Evolutionary conservation across 768 basidiomycete species (phyloP), one percentile per base, ranked within the genome.

Genomic region (Lactifluus pinguis): DNA sequence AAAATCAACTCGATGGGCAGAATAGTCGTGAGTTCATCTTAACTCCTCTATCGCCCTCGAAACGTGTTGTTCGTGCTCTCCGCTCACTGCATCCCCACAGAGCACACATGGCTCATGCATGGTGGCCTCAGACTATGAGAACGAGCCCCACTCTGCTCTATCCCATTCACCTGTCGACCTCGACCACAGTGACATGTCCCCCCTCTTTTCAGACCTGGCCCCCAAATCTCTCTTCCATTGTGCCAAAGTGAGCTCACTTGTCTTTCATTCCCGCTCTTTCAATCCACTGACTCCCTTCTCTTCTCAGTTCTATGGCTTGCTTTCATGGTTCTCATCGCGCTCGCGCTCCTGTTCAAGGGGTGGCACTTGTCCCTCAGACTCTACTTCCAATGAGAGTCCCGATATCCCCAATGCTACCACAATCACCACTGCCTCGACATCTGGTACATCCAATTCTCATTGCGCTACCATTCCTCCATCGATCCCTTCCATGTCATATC

Each of bases 231-330:
- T 39, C 48, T 44, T 51, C 47, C 50, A 58, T 49, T 59, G 55
- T 50, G 53, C 63, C 52, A 66, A 65, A 34, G 65, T 66, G 47
- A 51, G 64, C 30, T 11, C n/a, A 48, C 36, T 41, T 9, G 25
- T 7, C 25, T 19, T 47, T 21, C 25, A 21, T 45, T 45, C 7
- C 36, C 17, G 32, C 36, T 14, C 9, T 2, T n/a, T 39, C 38
- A 17, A 2, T 21, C 10, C 49, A 21, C 53, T 53, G 48, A 53
- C 48, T 4, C 49, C 6, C 53, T 44, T 36, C 21, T 19, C 3
- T 8, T 32, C 14, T 42, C 34, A 88, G 86, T 72, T 89, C 68
- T 83, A 80, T 66, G 79, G 76, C 30, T 86, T 88, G 72, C 74
- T 77, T 52, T 71, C 66, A 64, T 71, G 72, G 57, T 73, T 73